Evolutionary conservation across 1,284 basidiomycete genomes (phyloP), one percentile per base, ranked within the genome.

Genomic region (Sanghuangporus baumii): DNA sequence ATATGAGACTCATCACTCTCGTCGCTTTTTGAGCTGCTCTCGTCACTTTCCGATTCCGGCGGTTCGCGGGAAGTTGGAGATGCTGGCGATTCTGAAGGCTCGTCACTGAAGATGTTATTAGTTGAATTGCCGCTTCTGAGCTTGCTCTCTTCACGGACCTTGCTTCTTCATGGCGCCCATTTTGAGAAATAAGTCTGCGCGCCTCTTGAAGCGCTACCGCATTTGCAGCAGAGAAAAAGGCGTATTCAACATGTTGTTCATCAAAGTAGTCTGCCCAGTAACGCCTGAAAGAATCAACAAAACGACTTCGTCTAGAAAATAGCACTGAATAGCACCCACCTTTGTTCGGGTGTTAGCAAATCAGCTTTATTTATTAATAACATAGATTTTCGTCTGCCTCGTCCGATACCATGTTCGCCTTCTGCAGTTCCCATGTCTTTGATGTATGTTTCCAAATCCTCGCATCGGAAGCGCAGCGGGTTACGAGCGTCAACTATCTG

Each of bases 311-410:
- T 26, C 16, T 16, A 43, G 34, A 64, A 40, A 55, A 46, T 16
- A 34, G 37, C 4, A 37, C 6, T 50, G 6, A 50, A n/a, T 31
- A 34, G 48, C 38, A 69, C 80, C 65, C 68, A 91, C 89, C 96
- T 85, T 78, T 99, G 97, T 63, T 88, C 82, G 6, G 84, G 80
- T 14, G 94, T 97, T 66, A 99, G 77, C 57, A 99, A 76, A 78
- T 99, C 97, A 2, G 96, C 87, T 76, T 99, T 99, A 76, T 99
- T 99, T 74, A 99, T 93, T 60, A 99, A 81, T 47, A 99, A 75
- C 69, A 99, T 75, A 69, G 83, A 92, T 71, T 80, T 85, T 69
- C 96, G 80, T 71, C 81, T 81, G 9, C 88, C 89, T 68, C 81
- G 85, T 0, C 91, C 91, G 0, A 88, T 89, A 5, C 88, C 90